phyloP scores from a whole-genome alignment of 768 basidiomycete genomes.

The Tricholomella constricta region DNA sequence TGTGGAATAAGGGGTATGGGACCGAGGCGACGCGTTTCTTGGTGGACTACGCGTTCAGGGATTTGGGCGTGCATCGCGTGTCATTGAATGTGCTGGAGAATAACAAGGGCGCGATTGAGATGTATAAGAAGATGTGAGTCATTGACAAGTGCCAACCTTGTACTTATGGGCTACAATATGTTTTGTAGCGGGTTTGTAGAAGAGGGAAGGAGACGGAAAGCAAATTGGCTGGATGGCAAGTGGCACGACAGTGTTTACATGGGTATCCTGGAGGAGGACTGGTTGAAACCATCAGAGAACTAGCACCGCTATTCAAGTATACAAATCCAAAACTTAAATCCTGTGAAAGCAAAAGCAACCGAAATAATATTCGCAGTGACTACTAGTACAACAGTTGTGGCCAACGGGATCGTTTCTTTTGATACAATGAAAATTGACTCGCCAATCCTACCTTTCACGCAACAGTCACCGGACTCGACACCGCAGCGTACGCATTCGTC shows the following conservation, averaged over 20 bases:
- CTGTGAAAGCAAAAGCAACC: too few relatives aligned
- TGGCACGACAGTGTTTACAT: conserved; percentile 42
- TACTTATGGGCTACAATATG: neutral
- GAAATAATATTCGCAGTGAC: too few relatives aligned
- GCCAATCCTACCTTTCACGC: too few relatives aligned
- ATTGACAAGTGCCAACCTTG: neutral
- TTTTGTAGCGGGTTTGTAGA: conserved; percentile 38
- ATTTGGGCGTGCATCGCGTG: conserved; percentile 1
- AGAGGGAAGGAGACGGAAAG: conserved; percentile 39
- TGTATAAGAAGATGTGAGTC: conserved; percentile 33
- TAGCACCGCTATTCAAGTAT: too few relatives aligned
- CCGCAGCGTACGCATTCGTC: conserved; percentile 43
- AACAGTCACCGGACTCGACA: neutral
- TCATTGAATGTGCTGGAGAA: neutral
- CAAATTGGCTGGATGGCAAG: conserved; percentile 33
- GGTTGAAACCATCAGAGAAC: conserved; percentile 17
- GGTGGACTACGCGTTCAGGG: conserved; percentile 5
- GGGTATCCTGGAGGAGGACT: conserved; percentile 43
- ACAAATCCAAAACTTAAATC: too few relatives aligned
- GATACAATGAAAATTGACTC: too few relatives aligned
- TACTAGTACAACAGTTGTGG: too few relatives aligned
- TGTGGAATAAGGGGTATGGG: conserved; percentile 27
- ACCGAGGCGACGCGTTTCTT: conserved; percentile 1
- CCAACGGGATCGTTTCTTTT: too few relatives aligned
- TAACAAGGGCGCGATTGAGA: neutral